Base-by-base conservation (phyloP, 2,329 filamentous ascomycete genomes). In the Aspergillus unguis region DNA sequence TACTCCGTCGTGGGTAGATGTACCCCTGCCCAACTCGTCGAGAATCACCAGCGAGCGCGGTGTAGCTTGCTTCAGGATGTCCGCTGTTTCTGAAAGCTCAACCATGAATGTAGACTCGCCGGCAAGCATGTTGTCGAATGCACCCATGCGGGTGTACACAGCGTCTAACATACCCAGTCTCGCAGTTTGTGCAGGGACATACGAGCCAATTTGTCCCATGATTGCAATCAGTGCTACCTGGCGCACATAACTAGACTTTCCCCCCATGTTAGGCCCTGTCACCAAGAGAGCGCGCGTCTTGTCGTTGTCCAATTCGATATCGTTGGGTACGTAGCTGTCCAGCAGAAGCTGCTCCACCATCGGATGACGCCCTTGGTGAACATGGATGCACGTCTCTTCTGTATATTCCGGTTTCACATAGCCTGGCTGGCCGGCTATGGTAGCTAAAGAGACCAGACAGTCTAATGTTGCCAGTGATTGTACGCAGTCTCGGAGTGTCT, bases 21-120 rank as follows among this genome's bases (percentile, higher is more conserved):
- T 99, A 47, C 94, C 94, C 50, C 94, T 83, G 32, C 94, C 94
- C 2, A 99, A 80, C 76, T 99, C 94, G 73, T 99, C 94, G 5
- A 99, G 83, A 41, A 99, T 90, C 56, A 99, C 87, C 5, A 99
- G 81, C 41, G 85, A 90, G 42, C 90, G 84, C 1, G 88, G 85
- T 0, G 91, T 94, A 0, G 92, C 94, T 64, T 90, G 84, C 66
- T 94, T 92, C 26, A 99, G 80, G 61, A 99, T 96, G 55, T 91
- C 85, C 1, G 88, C 85, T 1, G 94, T 97, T 71, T 99, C 94
- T 33, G 86, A 90, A 2, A 99, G 83, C 69, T 99, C 94, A 50
- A 99, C 92, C 91, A 97, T 96, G 75, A 99, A 99, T 9, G 94
- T 99, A 26, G 85, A 89, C 73, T 99, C 94, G 63, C 91, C 91